These are phyloP conservation scores for Penicilliopsis zonata DNA, from an alignment of 495 filamentous ascomycete genomes.

Conservation along the genomic window DNA sequence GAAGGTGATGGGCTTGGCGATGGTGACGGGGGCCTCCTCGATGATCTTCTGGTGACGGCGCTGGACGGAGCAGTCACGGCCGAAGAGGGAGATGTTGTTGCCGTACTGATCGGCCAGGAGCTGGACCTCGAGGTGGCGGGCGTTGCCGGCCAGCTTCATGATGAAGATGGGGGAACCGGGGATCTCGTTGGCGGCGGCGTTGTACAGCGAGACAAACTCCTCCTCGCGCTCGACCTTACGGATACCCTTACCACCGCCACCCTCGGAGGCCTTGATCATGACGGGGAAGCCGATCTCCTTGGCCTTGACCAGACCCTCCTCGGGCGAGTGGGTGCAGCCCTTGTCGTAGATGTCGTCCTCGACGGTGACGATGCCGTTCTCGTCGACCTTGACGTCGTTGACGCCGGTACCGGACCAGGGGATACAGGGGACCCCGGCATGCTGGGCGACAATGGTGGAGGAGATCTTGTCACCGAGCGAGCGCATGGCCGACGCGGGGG, in stretches of 20 bases:
- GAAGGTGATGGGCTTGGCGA: conserved; percentile 82
- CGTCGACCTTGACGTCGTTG: conserved; percentile 63
- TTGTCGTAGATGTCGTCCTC: conserved; percentile 75
- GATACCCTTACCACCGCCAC: conserved; percentile 98
- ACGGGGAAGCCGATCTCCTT: conserved; percentile 92
- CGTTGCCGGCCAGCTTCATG: conserved; percentile 98
- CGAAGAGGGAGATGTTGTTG: conserved; percentile 98
- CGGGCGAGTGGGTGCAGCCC: conserved; percentile 76
- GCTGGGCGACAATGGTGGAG: conserved; percentile 97
- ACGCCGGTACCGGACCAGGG: conserved; percentile 97
- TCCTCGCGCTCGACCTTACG: conserved; percentile 86
- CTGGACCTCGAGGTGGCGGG: conserved; percentile 94
- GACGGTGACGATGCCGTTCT: conserved; percentile 84
- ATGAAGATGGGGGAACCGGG: conserved; percentile 99
- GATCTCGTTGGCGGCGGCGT: conserved; percentile 92
- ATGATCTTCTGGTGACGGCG: conserved; percentile 99
- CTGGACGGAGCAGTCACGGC: conserved; percentile 97
- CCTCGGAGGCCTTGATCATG: conserved; percentile 99
- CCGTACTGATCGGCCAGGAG: conserved; percentile 97
- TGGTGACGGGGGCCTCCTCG: conserved; percentile 95
- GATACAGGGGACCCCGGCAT: conserved; percentile 94
- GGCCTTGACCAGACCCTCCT: conserved; percentile 83
- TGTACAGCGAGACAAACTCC: conserved; percentile 74
- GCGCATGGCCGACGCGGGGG: conserved; percentile 95
- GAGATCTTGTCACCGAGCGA: conserved; percentile 99